Percentiles rank a stretch among this genome's conserved stretches.
Conservation (phyloP, 495 filamentous ascomycete species). For the Xanthoparmelia taractica region DNA sequence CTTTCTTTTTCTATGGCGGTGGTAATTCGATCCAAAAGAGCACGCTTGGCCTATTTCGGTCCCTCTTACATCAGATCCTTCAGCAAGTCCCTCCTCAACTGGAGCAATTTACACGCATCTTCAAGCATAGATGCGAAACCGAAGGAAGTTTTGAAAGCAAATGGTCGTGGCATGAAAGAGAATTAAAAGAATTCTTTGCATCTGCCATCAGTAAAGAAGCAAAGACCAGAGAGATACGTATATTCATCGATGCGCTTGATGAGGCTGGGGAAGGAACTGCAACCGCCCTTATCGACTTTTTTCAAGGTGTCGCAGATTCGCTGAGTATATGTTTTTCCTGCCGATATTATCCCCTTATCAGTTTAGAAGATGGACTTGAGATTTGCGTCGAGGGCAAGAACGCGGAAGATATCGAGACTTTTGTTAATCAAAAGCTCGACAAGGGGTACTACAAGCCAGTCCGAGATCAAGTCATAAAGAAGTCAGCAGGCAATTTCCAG, state of each 20-base stretch:
- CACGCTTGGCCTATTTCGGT: constrained; percentile 1
- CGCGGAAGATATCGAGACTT: not conserved
- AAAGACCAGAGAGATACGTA: not conserved
- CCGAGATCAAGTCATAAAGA: not conserved
- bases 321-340: constrained; percentile 2
- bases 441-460: not conserved
- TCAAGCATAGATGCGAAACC: not conserved
- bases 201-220: not conserved
- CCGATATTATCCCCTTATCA: not conserved
- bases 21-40: not conserved
- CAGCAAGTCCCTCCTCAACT: not conserved
- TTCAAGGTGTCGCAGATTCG: not conserved
- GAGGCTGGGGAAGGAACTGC: not conserved
- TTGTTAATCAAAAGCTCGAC: not conserved
- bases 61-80: constrained; percentile 8
- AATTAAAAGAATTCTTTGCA: not conserved
- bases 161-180: constrained; percentile 1
- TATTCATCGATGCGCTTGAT: constrained; percentile 11
- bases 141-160: not conserved
- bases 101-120: not conserved
- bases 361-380: not conserved
- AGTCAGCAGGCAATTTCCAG: not conserved
- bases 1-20: constrained; percentile 6
- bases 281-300: not conserved
- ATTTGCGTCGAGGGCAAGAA: not conserved